Evolutionary conservation across 2,329 filamentous ascomycete species (phyloP).

Genomic region (Penicillium sp.): DNA sequence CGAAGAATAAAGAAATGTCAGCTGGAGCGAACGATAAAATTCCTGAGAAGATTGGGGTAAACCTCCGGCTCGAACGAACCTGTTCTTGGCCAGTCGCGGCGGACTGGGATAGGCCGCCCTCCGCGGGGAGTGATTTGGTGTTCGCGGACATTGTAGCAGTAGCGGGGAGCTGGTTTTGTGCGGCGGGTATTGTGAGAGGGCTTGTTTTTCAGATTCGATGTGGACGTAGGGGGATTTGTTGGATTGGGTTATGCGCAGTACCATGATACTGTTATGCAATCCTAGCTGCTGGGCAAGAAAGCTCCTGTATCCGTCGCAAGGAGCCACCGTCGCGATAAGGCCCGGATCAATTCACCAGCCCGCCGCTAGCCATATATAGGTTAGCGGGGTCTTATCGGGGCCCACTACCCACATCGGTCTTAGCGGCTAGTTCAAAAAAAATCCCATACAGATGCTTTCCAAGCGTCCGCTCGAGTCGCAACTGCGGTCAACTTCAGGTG

Average conservation of each 20-base stretch:
- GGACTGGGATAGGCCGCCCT: neutral
- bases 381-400: conserved; percentile 25
- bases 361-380: conserved; percentile 17
- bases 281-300: neutral
- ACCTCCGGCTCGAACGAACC: neutral
- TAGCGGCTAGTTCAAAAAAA: conserved; percentile 19
- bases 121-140: conserved; percentile 6
- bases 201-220: neutral
- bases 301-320: neutral
- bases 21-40: neutral
- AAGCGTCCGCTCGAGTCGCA: neutral
- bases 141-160: conserved; percentile 6
- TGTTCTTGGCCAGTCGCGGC: neutral
- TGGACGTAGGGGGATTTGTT: neutral
- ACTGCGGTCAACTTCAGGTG: neutral
- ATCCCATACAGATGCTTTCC: conserved; percentile 11
- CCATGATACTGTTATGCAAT: neutral
- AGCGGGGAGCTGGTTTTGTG: neutral
- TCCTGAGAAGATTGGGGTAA: neutral
- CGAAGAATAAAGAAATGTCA: neutral
- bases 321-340: conserved; percentile 10
- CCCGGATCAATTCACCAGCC: conserved; percentile 31
- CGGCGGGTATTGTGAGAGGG: neutral
- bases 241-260: neutral
- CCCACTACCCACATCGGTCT: conserved; percentile 2